These are phyloP conservation scores for Sclerospora graminicola DNA, from an alignment of 352 stramenopile species.

Conservation along the genomic window DNA sequence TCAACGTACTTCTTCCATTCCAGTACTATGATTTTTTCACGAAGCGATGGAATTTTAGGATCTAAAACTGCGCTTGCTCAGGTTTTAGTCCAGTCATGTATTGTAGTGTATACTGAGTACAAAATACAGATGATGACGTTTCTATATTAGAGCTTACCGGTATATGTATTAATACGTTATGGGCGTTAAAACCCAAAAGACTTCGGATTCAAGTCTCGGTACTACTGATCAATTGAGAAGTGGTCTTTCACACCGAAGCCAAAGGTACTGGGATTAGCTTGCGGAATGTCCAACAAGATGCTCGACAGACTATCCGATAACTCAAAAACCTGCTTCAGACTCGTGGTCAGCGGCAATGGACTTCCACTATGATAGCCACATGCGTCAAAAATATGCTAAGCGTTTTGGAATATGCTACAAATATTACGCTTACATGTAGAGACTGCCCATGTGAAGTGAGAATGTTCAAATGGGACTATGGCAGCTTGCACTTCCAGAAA, in stretches of 20 bases:
- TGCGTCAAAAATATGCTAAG: constrained; percentile 1
- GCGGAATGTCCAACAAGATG: constrained; percentile 1
- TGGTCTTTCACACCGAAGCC: constrained; percentile 21
- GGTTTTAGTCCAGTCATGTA: too few relatives aligned
- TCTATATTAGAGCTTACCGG: too few relatives aligned
- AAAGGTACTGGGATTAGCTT: constrained; percentile 5
- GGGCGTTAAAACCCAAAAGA: constrained; percentile 3
- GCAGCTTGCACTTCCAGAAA: constrained; percentile 16
- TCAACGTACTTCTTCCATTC: too few relatives aligned
- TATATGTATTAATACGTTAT: too few relatives aligned
- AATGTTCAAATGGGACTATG: constrained; percentile 9
- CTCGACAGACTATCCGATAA: not conserved
- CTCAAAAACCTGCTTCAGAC: not conserved
- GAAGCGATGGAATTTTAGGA: too few relatives aligned
- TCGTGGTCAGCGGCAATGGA: constrained; percentile 1
- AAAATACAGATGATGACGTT: too few relatives aligned
- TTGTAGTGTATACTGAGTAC: too few relatives aligned
- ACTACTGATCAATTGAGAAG: constrained; percentile 24
- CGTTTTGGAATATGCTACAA: not conserved
- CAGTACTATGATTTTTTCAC: too few relatives aligned
- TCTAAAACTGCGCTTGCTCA: too few relatives aligned
- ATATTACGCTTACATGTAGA: constrained; percentile 1
- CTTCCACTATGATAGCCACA: not conserved
- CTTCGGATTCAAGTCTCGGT: constrained; percentile 19
- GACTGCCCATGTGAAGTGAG: constrained; percentile 1